These are phyloP conservation scores for Kitagawia praeruptora DNA, from an alignment of 129 eudicot genomes.

Conservation along the genomic window DNA sequence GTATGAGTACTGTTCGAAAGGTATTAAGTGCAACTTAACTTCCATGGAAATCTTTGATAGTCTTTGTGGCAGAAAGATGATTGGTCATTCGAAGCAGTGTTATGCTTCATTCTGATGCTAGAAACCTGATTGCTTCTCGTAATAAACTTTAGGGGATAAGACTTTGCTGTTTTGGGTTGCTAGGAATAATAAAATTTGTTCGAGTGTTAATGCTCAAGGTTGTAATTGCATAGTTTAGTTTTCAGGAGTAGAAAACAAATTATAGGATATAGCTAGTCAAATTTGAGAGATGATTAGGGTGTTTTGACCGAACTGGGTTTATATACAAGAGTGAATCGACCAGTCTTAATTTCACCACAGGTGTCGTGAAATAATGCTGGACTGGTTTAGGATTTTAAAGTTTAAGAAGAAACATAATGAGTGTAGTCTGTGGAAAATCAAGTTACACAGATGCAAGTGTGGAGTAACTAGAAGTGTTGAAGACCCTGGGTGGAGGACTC, in stretches of 20 bases:
- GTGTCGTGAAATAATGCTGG: neutral
- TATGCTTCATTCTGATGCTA: neutral
- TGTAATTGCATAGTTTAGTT: neutral
- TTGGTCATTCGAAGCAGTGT: no score
- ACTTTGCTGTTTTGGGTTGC: neutral
- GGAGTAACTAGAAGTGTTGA: neutral
- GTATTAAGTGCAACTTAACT: no score
- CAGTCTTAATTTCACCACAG: neutral
- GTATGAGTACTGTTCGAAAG: no score
- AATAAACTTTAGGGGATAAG: neutral
- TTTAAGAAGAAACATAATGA: neutral
- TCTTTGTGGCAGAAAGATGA: no score
- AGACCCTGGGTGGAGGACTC: neutral
- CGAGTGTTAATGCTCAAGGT: neutral
- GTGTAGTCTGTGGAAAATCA: neutral
- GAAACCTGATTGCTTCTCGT: neutral
- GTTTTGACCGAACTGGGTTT: neutral
- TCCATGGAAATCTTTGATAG: no score
- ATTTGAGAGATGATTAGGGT: neutral
- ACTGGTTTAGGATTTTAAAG: neutral
- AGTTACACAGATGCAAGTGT: neutral
- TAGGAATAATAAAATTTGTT: neutral
- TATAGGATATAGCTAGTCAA: neutral
- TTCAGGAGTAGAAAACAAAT: neutral
- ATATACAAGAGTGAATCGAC: neutral